Percentiles rank a stretch among this genome's conserved stretches.
phyloP scores from a whole-genome alignment of 805 yeast species.

The Kuraishia hungarica region DNA sequence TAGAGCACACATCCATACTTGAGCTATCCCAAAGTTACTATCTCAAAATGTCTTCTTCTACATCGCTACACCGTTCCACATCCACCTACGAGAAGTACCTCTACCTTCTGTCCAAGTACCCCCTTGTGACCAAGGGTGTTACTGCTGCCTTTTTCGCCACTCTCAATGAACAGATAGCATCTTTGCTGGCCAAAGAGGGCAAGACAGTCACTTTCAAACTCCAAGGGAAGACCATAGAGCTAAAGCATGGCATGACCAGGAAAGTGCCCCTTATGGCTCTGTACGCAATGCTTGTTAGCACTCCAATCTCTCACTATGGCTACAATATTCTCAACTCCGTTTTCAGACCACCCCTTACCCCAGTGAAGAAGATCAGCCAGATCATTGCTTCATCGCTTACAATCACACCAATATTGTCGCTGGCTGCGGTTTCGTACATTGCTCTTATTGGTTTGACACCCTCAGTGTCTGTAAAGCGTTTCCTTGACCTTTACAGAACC shows the following conservation, averaged over 20 bases:
- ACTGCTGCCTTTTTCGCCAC: constrained; percentile 49
- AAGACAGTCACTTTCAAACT: constrained; percentile 13
- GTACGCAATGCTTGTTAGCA: constrained; percentile 43
- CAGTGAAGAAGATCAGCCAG: constrained; percentile 35
- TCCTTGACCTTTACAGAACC: constrained; percentile 3
- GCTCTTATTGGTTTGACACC: constrained; percentile 27
- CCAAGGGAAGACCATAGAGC: constrained; percentile 8
- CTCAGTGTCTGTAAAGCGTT: constrained; percentile 14
- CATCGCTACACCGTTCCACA: background rate
- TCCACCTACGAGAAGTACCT: constrained; percentile 20
- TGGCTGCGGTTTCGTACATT: constrained; percentile 42
- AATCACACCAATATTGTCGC: constrained; percentile 45
- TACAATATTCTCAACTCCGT: constrained; percentile 36
- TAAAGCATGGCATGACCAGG: constrained; percentile 32
- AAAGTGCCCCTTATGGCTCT: constrained; percentile 46
- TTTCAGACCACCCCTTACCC: constrained; percentile 33
- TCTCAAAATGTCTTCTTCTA: background rate
- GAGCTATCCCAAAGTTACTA: no score
- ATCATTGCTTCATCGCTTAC: constrained; percentile 42
- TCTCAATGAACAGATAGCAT: constrained; percentile 51
- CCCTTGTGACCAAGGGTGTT: constrained; percentile 48
- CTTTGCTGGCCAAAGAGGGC: constrained; percentile 38
- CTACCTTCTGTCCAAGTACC: constrained; percentile 32
- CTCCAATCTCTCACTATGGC: constrained; percentile 52
- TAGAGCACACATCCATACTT: no score